Evolutionary conservation across 768 basidiomycete species (phyloP).

Genomic region (Phylloporus sp.): DNA sequence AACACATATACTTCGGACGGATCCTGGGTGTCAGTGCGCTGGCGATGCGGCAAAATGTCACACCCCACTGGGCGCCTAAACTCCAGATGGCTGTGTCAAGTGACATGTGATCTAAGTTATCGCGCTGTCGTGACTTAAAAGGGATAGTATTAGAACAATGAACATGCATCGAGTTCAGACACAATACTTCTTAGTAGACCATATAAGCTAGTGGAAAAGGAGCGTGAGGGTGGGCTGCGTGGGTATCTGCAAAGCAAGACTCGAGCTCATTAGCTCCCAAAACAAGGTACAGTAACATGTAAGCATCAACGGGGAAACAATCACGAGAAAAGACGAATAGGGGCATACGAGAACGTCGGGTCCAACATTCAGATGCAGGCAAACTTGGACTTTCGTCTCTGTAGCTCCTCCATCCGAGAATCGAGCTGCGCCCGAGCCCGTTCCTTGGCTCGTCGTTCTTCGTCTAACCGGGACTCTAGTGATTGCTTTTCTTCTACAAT

Average conservation of each 20-base stretch:
- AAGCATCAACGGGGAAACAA: conserved; percentile 19
- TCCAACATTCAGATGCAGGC: conserved; percentile 64
- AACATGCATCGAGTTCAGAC: conserved; percentile 16
- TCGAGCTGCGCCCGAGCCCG: conserved; percentile 85
- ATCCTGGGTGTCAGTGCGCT: too few species aligned
- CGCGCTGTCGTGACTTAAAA: too few species aligned
- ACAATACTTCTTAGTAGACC: conserved; percentile 32
- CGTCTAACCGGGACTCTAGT: conserved; percentile 75
- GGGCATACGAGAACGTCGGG: conserved; percentile 5
- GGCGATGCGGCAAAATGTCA: too few species aligned
- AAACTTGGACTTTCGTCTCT: conserved; percentile 87
- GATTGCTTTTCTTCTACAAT: conserved; percentile 88
- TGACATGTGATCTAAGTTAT: too few species aligned
- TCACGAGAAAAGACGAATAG: conserved; percentile 10
- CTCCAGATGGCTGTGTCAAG: too few species aligned
- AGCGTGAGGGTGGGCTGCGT: conserved; percentile 11
- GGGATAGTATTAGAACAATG: conserved; percentile 26
- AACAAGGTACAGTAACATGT: conserved; percentile 28
- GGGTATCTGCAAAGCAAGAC: conserved; percentile 32
- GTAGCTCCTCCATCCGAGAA: conserved; percentile 80
- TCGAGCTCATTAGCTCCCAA: conserved; percentile 25
- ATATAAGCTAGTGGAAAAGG: conserved; percentile 31
- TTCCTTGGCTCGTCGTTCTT: conserved; percentile 87
- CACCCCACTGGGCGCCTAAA: too few species aligned
- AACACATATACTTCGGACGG: too few species aligned